Evolutionary conservation across 2,329 filamentous ascomycete genomes (phyloP).

Genomic region (Cladophialophora bantiana): DNA sequence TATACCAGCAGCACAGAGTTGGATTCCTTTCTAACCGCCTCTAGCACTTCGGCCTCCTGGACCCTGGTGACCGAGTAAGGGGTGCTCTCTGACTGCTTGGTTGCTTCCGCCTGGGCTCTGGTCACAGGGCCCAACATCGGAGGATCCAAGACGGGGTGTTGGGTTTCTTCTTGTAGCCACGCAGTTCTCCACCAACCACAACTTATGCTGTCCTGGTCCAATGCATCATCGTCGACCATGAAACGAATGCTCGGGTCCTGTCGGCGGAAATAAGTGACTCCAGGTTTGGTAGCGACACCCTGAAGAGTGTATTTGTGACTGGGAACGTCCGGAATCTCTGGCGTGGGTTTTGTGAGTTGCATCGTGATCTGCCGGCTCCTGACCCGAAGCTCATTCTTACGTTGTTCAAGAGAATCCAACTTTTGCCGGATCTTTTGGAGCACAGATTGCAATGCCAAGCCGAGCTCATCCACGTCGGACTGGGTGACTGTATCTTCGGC

Average conservation of each 20-base stretch:
- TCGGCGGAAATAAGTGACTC: slow-evolving; percentile 64
- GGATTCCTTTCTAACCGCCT: slow-evolving; percentile 60
- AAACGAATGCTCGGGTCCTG: slow-evolving; percentile 43
- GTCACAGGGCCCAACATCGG: slow-evolving; percentile 32
- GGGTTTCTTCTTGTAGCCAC: slow-evolving; percentile 31
- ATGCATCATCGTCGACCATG: slow-evolving; percentile 45
- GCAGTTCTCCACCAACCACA: slow-evolving; percentile 64
- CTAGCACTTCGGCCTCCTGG: slow-evolving; percentile 61
- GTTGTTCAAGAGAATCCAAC: slow-evolving; percentile 52
- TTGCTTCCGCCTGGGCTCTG: slow-evolving; percentile 28
- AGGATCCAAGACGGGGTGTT: background rate
- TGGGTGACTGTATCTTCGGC: slow-evolving; percentile 21
- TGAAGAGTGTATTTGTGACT: slow-evolving; percentile 61
- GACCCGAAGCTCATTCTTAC: slow-evolving; percentile 46
- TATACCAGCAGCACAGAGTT: slow-evolving; percentile 65
- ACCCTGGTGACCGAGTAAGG: slow-evolving; percentile 54
- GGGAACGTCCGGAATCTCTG: slow-evolving; percentile 50
- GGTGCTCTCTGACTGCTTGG: slow-evolving; percentile 35
- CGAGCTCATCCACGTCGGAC: slow-evolving; percentile 41
- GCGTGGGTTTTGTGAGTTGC: slow-evolving; percentile 55
- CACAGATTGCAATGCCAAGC: slow-evolving; percentile 46
- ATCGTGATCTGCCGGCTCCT: slow-evolving; percentile 54
- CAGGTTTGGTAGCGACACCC: slow-evolving; percentile 64
- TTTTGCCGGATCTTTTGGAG: slow-evolving; percentile 52
- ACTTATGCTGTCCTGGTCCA: slow-evolving; percentile 40